Base-by-base conservation (phyloP, 257 asterid genomes). In the Solanum infundibuliforme region DNA sequence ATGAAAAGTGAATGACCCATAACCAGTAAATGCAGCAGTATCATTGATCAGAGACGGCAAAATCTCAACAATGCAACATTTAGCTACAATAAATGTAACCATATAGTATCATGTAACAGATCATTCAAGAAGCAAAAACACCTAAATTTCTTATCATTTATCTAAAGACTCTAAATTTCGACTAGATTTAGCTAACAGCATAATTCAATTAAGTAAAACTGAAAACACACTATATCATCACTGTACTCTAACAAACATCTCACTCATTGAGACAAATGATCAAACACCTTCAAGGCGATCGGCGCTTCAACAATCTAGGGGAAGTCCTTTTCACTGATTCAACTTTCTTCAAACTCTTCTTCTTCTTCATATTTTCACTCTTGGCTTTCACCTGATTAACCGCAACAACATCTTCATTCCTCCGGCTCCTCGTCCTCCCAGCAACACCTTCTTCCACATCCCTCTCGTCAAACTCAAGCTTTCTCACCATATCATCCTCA, bases 381-480 rank as follows among this genome's bases (percentile, higher is more conserved):
- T 86, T 89, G 7, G 86, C 84, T 13, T 87, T 87, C n/a, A 39
- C 89, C n/a, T 82, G 87, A 10, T 41, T 52, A 27, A 13, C 88
- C 3, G 3, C 88, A 41, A 6, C 82, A 46, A 7, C 87, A 41
- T 86, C 81, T 65, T 86, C 90, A 5, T 12, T 48, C 82, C 20
- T 29, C 41, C 69, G 39, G 7, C 27, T 87, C 88, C 91, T 91
- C n/a, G 92, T 93, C 89, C 90, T 55, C 90, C 60, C 29, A 74
- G 65, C 38, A 14, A 43, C 29, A 32, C 25, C 84, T 72, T 62
- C 34, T 77, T 52, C 34, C 87, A 21, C 89, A 41, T 84, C 89
- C 86, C 13, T 13, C 62, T 41, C 55, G 0, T 97, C 99, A 68
- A 97, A 97, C 41, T 95, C 99, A 82, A 96, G 69, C 65, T 94